Base-by-base conservation (phyloP, 2,329 filamentous ascomycete species). In the Elsinoe batatas region DNA sequence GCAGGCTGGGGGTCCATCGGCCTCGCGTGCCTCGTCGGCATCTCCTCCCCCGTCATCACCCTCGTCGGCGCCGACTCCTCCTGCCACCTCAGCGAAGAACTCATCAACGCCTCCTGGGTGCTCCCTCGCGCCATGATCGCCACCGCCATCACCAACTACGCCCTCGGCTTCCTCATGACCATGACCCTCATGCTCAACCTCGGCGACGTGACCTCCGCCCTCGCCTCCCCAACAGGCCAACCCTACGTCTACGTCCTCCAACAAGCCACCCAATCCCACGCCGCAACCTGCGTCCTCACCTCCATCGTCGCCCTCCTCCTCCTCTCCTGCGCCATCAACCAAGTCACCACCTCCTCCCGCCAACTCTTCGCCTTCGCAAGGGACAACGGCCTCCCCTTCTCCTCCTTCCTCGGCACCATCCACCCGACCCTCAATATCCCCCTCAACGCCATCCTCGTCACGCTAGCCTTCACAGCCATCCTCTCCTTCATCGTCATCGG, bases 11-110 rank as follows among this genome's bases (percentile, higher is more conserved):
- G 54, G 13, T 56, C 36, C 37, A 51, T 35, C 18, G 55, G 59
- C 3, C 15, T 58, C 5, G 50, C 59, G 18, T 57, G 42, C 11
- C 47, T 59, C 12, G 53, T 60, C 30, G 59, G 59, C 36, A 56
- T 60, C 33, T 44, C 38, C 26, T 63, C 62, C 3, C 69, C 70
- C 44, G 70, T 69, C 22, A 60, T 72, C 18, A 64, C 68, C 3
- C 66, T 72, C 58, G 10, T 71, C 66, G 61, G 70, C 66, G 50
- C 69, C 61, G 69, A 72, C 58, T 66, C 67, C 2, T 64, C 67
- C 1, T 51, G 67, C 35, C 64, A 66, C 58, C 59, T 64, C 26
- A 53, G 60, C n/a, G 65, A 67, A 50, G 65, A 67, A 54, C 54
- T 67, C 13, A 58, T 62, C 22, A 62, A 67, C 56, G 66, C 66